A percentile compares a stretch with the other conserved stretches of the same genome.
These are phyloP conservation scores for Oenanthe javanica DNA, from an alignment of 140 eudicot species.

Conservation along the genomic window DNA sequence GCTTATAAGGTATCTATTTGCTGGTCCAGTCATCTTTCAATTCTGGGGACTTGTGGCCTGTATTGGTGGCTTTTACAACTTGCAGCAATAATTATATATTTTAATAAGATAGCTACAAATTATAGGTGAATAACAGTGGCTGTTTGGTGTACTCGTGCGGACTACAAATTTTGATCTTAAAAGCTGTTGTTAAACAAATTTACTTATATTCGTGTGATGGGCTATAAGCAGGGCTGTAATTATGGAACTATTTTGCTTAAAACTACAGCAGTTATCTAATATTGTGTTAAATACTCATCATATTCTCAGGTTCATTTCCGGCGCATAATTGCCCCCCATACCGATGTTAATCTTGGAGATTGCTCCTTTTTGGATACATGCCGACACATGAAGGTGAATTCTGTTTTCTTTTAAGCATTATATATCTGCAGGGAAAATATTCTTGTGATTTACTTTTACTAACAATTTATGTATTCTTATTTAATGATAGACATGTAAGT, in stretches of 20 bases:
- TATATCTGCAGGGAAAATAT: background rate
- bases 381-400: constrained; percentile 95
- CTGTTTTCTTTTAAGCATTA: background rate
- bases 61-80: background rate
- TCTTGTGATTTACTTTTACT: background rate
- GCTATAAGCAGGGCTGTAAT: background rate
- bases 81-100: background rate
- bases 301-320: constrained; percentile 78
- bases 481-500: constrained; percentile 74
- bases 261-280: background rate
- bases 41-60: background rate
- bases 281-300: background rate
- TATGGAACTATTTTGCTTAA: background rate
- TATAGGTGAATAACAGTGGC: background rate
- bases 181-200: background rate
- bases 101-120: background rate
- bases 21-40: background rate
- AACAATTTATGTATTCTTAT: background rate
- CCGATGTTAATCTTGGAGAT: constrained; percentile 93
- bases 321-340: constrained; percentile 90
- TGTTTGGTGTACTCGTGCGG: background rate
- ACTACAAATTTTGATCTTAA: background rate
- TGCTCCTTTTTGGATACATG: constrained; percentile 98
- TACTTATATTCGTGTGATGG: background rate
- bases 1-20: background rate